Base-by-base conservation (phyloP, 2,329 filamentous ascomycete genomes). In the Botrytis byssoidea region DNA sequence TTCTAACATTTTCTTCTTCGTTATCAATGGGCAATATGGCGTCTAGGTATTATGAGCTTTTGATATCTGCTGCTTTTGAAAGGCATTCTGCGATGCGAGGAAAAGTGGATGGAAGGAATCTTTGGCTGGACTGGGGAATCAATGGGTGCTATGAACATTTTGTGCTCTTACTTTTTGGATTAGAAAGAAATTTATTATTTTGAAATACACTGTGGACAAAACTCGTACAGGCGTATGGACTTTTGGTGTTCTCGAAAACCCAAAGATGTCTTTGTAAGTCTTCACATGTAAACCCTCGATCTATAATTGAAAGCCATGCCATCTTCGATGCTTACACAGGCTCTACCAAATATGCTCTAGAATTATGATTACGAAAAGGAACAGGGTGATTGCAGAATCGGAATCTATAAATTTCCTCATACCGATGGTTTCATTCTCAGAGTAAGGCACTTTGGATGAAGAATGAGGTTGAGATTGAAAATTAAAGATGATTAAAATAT, bases 31-130 rank as follows among this genome's bases (percentile, higher is more conserved):
- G 66, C 5, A 69, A 57, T n/a, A 42, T 57, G 66, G 66, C 66
- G 66, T 69, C 48, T 69, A 40, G 48, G 66, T 69, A 42, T 69
- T 42, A 69, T 69, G 66, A 57, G n/a, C 10, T 57, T 69, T 69
- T 32, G 14, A 42, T 57, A 18, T 69, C 37, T 69, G 48, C 48
- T 69, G n/a, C 66, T 42, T 42, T 51, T 57, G 35, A 68, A 48
- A 42, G 42, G 65, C 65, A 51, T 67, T 67, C 35, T 67, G 46
- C 37, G 10, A 42, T 44, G 20, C n/a, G 51, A 57, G 35, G 37
- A 69, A 69, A 57, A 59, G 66, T 59, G 66, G 66, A 25, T 68
- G 48, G 66, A 68, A 42, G 66, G 46, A 57, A 57, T 22, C 14
- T 69, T 57, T 42, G 66, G 37, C 35, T 69, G 48, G 25, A 42